Percentiles rank a stretch among this genome's conserved stretches.
Conservation (phyloP, 192 early-diverging fungal genomes). For the Podila epicladia region DNA sequence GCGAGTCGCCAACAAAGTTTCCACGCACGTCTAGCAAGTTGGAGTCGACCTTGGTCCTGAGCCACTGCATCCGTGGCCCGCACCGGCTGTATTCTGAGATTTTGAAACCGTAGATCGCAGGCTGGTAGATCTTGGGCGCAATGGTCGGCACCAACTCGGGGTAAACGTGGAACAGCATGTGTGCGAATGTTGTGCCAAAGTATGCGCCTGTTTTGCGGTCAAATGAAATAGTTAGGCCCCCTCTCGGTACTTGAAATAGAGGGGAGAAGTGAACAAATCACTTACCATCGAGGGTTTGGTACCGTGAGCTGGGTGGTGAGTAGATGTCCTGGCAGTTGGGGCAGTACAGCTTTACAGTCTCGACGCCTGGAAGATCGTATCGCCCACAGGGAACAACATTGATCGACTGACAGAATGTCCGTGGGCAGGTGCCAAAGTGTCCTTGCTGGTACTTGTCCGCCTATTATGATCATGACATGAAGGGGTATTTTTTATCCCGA, state of each 20-base stretch:
- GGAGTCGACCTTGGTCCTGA: slow-evolving; percentile 66
- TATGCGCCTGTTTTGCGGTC: slow-evolving; percentile 74
- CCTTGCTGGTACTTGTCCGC: slow-evolving; percentile 76
- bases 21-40: slow-evolving; percentile 27
- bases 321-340: slow-evolving; percentile 86
- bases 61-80: slow-evolving; percentile 94
- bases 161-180: slow-evolving; percentile 90
- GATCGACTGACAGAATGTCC: slow-evolving; percentile 71
- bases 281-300: slow-evolving; percentile 73
- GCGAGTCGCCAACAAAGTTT: slow-evolving; percentile 25
- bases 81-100: slow-evolving; percentile 76
- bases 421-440: slow-evolving; percentile 82
- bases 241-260: neutral
- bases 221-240: no score
- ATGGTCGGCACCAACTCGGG: slow-evolving; percentile 74
- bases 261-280: neutral
- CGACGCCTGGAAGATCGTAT: slow-evolving; percentile 71
- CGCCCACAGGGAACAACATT: slow-evolving; percentile 77
- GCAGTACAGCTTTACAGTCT: slow-evolving; percentile 80
- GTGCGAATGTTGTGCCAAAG: slow-evolving; percentile 97
- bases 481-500: no score
- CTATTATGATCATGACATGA: slow-evolving; percentile 23
- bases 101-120: slow-evolving; percentile 92
- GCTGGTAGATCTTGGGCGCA: slow-evolving; percentile 71
- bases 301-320: slow-evolving; percentile 74